Base-by-base conservation (phyloP, 1,139 yeast species). In the Blastobotrys serpentis region DNA sequence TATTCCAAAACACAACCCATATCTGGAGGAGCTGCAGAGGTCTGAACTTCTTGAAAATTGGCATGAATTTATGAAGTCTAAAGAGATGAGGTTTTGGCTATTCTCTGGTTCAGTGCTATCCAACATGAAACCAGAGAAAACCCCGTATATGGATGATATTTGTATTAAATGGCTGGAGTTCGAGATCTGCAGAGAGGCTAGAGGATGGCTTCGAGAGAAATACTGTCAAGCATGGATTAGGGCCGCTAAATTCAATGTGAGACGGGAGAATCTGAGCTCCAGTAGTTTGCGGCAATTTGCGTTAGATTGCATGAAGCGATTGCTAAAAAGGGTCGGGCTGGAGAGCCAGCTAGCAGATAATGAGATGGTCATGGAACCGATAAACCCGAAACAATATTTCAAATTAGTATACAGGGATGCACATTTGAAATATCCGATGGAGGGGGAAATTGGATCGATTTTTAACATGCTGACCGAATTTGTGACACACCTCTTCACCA, bases 161-260 rank as follows among this genome's bases (percentile, higher is more conserved):
- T 46, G 46, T 30, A 25, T 38, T 21, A 30, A 23, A 23, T 49
- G 52, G 52, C 14, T 49, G 11, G 37, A 43, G 22, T 10, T 7
- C 11, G 49, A 46, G 23, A 46, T 49, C 7, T 14, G 26, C 13
- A 21, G 43, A 10, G 50, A 49, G 18, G 21, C 30, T 8, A 40
- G 42, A 17, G 49, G 23, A 7, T 41, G 47, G 48, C 10, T 46
- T 29, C 29, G 52, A 10, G 38, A 36, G n/a, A 22, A 23, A 38
- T 49, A 49, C 23, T 43, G 46, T 2, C 41, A 43, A 14, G 48
- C 47, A 11, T 49, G 52, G 52, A 8, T 33, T 6, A 4, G 26
- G 22, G 11, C 10, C 25, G 23, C 29, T 42, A 13, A 17, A 43
- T 21, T 8, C 33, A 33, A 30, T 19, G 14, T 37, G 21, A 10